Evolutionary conservation across 768 basidiomycete genomes (phyloP).

Genomic region (Boletus vinaceobasis): DNA sequence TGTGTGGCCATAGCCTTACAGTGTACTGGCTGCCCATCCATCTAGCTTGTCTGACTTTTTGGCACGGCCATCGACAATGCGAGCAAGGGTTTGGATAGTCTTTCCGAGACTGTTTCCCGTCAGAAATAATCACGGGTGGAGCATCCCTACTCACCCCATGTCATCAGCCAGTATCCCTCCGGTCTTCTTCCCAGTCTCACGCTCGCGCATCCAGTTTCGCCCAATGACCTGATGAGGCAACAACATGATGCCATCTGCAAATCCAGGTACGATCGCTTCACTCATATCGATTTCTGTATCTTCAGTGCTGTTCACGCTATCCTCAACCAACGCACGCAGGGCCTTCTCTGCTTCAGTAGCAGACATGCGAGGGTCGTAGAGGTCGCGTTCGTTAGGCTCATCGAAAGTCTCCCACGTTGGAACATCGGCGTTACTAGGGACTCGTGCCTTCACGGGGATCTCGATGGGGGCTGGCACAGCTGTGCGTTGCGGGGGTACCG

Average conservation of each 20-base stretch:
- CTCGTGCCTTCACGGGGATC: conserved; percentile 18
- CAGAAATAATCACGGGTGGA: neutral
- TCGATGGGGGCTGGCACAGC: conserved; percentile 34
- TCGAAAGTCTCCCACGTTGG: conserved; percentile 33
- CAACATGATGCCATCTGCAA: conserved; percentile 63
- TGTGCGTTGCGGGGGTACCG: conserved; percentile 14
- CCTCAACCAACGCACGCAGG: conserved; percentile 71
- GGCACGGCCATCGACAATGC: conserved; percentile 81
- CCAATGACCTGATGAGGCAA: conserved; percentile 89
- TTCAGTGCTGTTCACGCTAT: conserved; percentile 55
- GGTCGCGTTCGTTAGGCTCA: conserved; percentile 20
- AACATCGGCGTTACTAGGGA: conserved; percentile 9
- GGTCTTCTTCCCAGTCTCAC: conserved; percentile 72
- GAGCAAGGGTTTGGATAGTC: conserved; percentile 86
- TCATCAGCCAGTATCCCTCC: conserved; percentile 94
- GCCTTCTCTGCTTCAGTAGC: conserved; percentile 71
- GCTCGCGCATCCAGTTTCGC: conserved; percentile 80
- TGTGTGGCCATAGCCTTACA: conserved; percentile 44
- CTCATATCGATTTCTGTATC: conserved; percentile 49
- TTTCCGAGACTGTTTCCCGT: conserved; percentile 62
- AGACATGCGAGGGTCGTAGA: conserved; percentile 35
- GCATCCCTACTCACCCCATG: conserved; percentile 59
- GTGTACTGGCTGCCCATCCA: conserved; percentile 67
- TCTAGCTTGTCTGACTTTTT: conserved; percentile 64
- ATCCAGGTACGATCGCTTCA: conserved; percentile 73